phyloP scores from a whole-genome alignment of 75 land plant species.

The Picea glauca region DNA sequence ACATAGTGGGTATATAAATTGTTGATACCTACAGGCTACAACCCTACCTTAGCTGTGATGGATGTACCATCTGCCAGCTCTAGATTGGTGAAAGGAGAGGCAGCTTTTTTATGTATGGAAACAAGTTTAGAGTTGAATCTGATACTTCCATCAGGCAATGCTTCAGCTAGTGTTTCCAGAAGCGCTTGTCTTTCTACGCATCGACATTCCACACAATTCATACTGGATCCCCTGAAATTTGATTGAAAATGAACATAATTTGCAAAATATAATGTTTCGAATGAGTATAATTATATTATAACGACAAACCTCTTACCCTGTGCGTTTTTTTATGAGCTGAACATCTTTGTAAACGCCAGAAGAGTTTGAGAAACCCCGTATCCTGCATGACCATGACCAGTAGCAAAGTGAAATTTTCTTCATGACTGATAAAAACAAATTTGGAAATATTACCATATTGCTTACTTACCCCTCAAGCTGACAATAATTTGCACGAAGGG shows the following conservation, averaged over 20 bases:
- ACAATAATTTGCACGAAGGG: conserved; percentile 11
- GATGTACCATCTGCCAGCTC: conserved; percentile 37
- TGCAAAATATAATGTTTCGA: no score
- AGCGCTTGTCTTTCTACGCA: conserved; percentile 40
- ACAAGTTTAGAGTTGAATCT: conserved; percentile 33
- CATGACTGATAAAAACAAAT: background rate
- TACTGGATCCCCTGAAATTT: background rate
- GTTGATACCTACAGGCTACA: no score
- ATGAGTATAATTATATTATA: no score
- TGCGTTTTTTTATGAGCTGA: no score
- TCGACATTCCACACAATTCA: background rate
- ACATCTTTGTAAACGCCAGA: no score
- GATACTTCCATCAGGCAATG: conserved; percentile 36
- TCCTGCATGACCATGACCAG: background rate
- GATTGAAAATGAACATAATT: no score
- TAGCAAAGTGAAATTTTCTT: no score
- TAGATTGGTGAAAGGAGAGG: conserved; percentile 7
- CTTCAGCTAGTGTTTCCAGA: conserved; percentile 48
- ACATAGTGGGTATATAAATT: no score
- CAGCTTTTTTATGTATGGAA: background rate
- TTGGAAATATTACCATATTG: background rate
- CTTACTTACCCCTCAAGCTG: conserved; percentile 15
- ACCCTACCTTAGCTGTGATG: conserved; percentile 40
- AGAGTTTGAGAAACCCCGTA: background rate
- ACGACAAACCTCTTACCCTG: no score